Evolutionary conservation across 1,139 yeast species (phyloP), one percentile per base, ranked within the genome.

Genomic region (Yamadazyma diospyri): DNA sequence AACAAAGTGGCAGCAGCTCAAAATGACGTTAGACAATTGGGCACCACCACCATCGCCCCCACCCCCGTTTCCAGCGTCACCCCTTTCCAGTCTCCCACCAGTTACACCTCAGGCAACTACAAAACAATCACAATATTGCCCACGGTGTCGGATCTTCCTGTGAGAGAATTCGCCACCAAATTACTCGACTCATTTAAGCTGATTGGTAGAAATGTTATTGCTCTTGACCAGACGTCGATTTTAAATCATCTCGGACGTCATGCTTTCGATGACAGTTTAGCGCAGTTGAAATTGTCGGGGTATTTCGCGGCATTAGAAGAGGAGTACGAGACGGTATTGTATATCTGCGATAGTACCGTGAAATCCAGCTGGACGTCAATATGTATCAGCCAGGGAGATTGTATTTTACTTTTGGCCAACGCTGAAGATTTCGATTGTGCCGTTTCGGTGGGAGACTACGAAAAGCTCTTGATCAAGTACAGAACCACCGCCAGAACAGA

Each of bases 341-440:
- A 92, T 50, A 78, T 92, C 15, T 92, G 94, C 23, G 97, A 92
- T 49, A 80, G 96, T 0, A 72, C 85, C 1, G 77, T 84, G 3
- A 80, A 79, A 43, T 85, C 96, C 0, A 73, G 80, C 20, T 92
- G 98, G 98, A 87, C 97, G 0, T 74, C 78, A 7, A 86, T 96
- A 0, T 92, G 98, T 56, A 83, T 92, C 30, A 78, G 94, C 5
- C 97, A 89, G 56, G 97, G 96, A 9, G 98, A 92, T 56, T 89
- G 97, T 61, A 78, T 86, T 16, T 55, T 83, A 21, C 57, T 84
- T 10, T 53, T 83, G 13, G 92, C 89, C 0, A 84, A 82, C 58
- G 81, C 88, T 3, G 71, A 65, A 17, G 67, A 78, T 36, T 80
- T 83, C 3, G 62, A 66, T 5, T 71, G 76, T 3, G 79, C 80